Evolutionary conservation across 208 protist genomes (phyloP).

Genomic region (Leishmania aethiopica): DNA sequence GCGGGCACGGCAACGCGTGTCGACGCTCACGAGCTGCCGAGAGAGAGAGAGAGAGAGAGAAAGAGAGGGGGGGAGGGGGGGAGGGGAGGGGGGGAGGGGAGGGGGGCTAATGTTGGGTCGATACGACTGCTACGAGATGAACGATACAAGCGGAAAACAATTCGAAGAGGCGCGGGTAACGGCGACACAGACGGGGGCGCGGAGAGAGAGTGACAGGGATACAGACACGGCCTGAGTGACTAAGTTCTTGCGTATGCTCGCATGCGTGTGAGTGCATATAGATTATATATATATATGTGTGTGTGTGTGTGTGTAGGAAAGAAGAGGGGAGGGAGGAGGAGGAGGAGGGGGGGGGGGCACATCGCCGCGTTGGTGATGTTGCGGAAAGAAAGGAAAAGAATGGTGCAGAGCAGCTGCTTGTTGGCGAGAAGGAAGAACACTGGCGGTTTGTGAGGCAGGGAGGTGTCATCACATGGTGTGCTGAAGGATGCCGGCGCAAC

Average conservation of each 20-base stretch:
- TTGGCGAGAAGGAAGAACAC: background rate
- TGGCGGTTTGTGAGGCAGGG: background rate
- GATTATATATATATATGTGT: too few species aligned
- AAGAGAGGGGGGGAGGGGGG: too few species aligned
- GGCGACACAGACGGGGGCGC: too few species aligned
- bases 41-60: too few species aligned
- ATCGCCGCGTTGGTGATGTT: background rate
- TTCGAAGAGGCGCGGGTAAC: background rate
- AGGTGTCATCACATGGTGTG: background rate
- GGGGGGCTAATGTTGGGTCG: background rate
- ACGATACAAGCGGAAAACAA: too few species aligned
- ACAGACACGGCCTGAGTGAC: background rate
- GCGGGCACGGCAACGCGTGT: too few species aligned
- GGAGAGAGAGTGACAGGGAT: background rate
- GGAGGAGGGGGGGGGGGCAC: too few species aligned
- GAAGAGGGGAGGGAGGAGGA: background rate
- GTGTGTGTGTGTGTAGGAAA: background rate
- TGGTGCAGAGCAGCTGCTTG: too few species aligned
- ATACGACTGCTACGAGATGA: background rate
- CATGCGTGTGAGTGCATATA: background rate
- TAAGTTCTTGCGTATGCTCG: background rate
- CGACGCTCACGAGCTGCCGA: too few species aligned
- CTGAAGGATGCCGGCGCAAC: background rate
- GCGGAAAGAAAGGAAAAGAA: background rate
- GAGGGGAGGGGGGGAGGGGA: background rate